phyloP scores from a whole-genome alignment of 192 early-diverging fungal species.

The Umbelopsis isabellina region DNA sequence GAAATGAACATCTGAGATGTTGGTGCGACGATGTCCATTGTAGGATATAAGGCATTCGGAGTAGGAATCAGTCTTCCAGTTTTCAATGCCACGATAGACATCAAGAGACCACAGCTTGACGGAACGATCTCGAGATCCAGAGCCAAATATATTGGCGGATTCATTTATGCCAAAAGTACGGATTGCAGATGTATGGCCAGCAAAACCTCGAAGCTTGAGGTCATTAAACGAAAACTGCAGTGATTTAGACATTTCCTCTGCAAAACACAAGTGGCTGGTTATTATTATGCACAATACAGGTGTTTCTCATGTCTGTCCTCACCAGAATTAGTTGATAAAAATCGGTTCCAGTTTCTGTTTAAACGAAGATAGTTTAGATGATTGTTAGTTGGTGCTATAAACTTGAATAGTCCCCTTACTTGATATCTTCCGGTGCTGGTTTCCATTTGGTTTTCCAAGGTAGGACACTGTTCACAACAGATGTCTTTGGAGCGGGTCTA shows the following conservation, averaged over 20 bases:
- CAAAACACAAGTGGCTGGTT: background rate
- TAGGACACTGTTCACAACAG: constrained; percentile 35
- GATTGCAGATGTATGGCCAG: constrained; percentile 57
- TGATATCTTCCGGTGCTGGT: constrained; percentile 44
- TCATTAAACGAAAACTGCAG: constrained; percentile 70
- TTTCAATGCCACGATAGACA: constrained; percentile 58
- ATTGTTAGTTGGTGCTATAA: background rate
- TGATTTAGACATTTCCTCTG: constrained; percentile 66
- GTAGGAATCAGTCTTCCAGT: constrained; percentile 52
- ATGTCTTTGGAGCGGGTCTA: background rate
- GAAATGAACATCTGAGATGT: constrained; percentile 56
- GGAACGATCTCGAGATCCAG: constrained; percentile 62
- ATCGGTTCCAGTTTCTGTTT: constrained; percentile 63
- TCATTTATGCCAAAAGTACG: constrained; percentile 57
- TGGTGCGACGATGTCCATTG: constrained; percentile 53
- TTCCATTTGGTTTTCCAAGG: constrained; percentile 48
- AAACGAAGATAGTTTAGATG: background rate
- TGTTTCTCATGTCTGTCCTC: background rate
- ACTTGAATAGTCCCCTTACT: constrained; percentile 22
- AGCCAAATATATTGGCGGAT: constrained; percentile 52
- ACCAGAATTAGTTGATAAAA: constrained; percentile 62
- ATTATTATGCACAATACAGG: background rate
- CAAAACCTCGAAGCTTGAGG: constrained; percentile 59
- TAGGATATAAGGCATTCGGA: constrained; percentile 57
- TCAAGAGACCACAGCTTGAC: constrained; percentile 70